A percentile compares a stretch with the other conserved stretches of the same genome.
Evolutionary conservation across 2,329 filamentous ascomycete species (phyloP).

Genomic region (Cytospora chrysosperma): DNA sequence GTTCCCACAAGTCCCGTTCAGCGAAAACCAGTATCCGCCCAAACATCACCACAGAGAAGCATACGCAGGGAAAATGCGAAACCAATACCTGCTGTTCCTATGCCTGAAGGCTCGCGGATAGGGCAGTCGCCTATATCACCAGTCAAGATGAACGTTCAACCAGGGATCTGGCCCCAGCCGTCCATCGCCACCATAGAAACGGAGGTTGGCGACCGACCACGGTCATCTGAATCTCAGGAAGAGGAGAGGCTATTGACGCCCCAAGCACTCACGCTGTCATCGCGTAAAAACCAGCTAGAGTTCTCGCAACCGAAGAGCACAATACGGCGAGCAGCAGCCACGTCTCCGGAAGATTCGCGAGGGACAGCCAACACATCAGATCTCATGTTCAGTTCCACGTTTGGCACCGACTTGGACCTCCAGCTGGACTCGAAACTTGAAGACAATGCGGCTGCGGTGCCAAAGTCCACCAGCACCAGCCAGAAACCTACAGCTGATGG

Average conservation of each 20-base stretch:
- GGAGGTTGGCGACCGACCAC: conserved; percentile 20
- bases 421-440: conserved; percentile 29
- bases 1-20: conserved; percentile 31
- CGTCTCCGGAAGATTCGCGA: conserved; percentile 2
- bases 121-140: conserved; percentile 56
- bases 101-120: conserved; percentile 43
- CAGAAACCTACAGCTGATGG: conserved; percentile 38
- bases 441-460: conserved; percentile 19
- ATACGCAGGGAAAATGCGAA: conserved; percentile 35
- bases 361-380: not conserved
- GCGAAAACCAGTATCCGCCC: conserved; percentile 38
- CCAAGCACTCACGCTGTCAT: conserved; percentile 39
- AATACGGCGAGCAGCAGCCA: conserved; percentile 14
- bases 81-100: conserved; percentile 31
- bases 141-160: conserved; percentile 53
- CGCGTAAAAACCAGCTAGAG: conserved; percentile 34
- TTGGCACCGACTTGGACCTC: conserved; percentile 3
- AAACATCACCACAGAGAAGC: conserved; percentile 36
- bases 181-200: conserved; percentile 53
- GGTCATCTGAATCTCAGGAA: conserved; percentile 27
- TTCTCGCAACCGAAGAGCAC: conserved; percentile 21
- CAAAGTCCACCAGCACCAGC: conserved; percentile 29
- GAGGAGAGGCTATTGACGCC: conserved; percentile 36
- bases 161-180: conserved; percentile 52
- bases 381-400: not conserved